Evolutionary conservation across 2,329 filamentous ascomycete genomes (phyloP).

Genomic region (Ustulina deusta): DNA sequence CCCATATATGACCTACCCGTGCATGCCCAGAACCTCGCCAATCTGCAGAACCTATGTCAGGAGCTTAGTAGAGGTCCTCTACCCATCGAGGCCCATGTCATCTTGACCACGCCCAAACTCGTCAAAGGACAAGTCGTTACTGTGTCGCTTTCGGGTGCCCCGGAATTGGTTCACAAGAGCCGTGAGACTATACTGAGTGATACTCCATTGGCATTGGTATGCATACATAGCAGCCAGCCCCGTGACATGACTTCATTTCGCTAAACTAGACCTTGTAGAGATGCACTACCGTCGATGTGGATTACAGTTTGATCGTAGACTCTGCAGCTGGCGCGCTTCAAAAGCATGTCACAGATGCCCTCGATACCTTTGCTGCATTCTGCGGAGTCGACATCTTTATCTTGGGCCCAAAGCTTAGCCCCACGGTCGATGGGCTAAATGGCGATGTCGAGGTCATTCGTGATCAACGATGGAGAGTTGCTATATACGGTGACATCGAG

Average conservation of each 20-base stretch:
- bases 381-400: constrained; percentile 98
- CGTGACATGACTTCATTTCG: constrained; percentile 39
- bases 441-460: constrained; percentile 85
- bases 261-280: constrained; percentile 68
- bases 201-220: constrained; percentile 91
- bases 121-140: constrained; percentile 80
- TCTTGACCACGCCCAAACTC: constrained; percentile 82
- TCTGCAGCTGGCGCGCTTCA: constrained; percentile 74
- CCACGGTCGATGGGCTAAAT: constrained; percentile 78
- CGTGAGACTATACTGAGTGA: constrained; percentile 90
- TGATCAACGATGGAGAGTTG: constrained; percentile 90
- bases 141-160: constrained; percentile 88
- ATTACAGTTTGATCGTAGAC: constrained; percentile 90
- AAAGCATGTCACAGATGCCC: constrained; percentile 80
- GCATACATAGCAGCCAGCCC: constrained; percentile 52
- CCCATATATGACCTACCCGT: constrained; percentile 92
- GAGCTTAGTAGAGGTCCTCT: constrained; percentile 79
- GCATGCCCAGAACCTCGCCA: constrained; percentile 86
- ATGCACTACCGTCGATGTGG: constrained; percentile 92
- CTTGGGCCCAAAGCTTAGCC: constrained; percentile 87
- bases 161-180: constrained; percentile 89
- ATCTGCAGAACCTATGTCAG: constrained; percentile 81
- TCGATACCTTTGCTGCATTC: constrained; percentile 87
- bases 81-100: constrained; percentile 85
- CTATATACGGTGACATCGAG: constrained; percentile 95